Conservation (phyloP, 176 grass and related monocot genomes). For the Phoenix dactylifera region DNA sequence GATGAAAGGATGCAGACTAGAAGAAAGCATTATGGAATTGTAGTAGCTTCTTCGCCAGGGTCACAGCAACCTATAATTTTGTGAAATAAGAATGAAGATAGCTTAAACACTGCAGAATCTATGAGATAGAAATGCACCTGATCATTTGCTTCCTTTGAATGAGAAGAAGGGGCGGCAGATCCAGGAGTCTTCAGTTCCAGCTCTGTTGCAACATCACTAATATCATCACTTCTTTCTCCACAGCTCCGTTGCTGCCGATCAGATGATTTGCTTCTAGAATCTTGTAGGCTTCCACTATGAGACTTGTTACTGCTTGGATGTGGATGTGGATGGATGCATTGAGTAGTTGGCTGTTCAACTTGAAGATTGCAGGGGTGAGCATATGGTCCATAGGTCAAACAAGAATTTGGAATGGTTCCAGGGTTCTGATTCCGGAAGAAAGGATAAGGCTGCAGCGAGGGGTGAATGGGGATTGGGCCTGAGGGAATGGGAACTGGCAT, state of each 20-base stretch:
- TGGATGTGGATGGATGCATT: constrained; percentile 25
- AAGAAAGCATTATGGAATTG: too few species aligned
- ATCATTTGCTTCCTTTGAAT: constrained; percentile 32
- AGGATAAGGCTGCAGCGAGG: constrained; percentile 41
- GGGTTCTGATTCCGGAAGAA: constrained; percentile 39
- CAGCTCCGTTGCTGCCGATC: constrained; percentile 25
- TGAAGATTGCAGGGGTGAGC: constrained; percentile 33
- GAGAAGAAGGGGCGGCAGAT: constrained; percentile 37
- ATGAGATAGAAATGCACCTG: constrained; percentile 28
- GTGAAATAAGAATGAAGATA: constrained; percentile 1
- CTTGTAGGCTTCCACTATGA: constrained; percentile 22
- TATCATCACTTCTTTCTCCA: constrained; percentile 39
- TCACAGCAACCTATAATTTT: too few species aligned
- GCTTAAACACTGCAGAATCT: constrained; percentile 6
- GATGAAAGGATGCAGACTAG: too few species aligned
- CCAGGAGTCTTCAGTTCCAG: constrained; percentile 84
- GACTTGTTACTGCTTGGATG: constrained; percentile 32
- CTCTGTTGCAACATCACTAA: constrained; percentile 72
- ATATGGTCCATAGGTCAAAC: constrained; percentile 37
- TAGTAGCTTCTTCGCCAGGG: too few species aligned
- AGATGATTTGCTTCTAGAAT: constrained; percentile 47
- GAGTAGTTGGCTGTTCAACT: constrained; percentile 40
- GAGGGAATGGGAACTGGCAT: constrained; percentile 53
- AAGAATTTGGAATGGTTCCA: constrained; percentile 7
- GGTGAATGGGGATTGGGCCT: constrained; percentile 54